Evolutionary conservation across 176 grass and related monocot species (phyloP).

Genomic region (Oryza glumipatula): DNA sequence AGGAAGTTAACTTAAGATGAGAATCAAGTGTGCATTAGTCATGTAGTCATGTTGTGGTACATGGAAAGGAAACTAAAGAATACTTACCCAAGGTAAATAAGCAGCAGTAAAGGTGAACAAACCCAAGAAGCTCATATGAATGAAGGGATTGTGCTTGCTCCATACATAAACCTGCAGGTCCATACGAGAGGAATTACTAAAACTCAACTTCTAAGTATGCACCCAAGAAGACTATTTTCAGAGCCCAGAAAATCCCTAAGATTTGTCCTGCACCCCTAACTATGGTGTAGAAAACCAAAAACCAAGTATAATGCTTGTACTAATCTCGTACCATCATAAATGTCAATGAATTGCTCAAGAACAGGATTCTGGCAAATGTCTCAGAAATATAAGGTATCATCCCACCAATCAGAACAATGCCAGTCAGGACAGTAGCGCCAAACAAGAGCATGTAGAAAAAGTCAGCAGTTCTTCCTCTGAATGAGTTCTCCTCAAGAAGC

Average conservation of each 20-base stretch:
- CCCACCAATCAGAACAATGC: conserved; percentile 89
- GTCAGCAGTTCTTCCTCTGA: conserved; percentile 97
- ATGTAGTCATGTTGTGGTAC: not conserved
- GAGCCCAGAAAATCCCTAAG: not conserved
- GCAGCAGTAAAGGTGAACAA: conserved; percentile 98
- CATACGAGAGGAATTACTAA: conserved; percentile 36
- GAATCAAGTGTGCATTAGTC: not conserved
- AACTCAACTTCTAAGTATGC: not conserved
- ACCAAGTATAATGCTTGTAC: not conserved
- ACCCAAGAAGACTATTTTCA: not conserved
- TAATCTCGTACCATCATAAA: conserved; percentile 91
- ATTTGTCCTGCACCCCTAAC: not conserved
- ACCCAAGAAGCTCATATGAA: conserved; percentile 98
- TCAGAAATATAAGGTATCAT: conserved; percentile 96
- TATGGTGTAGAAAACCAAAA: not conserved
- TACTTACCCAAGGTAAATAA: conserved; percentile 90
- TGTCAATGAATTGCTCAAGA: conserved; percentile 99
- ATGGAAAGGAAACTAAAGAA: not conserved
- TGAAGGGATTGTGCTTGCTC: conserved; percentile 99
- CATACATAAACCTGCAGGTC: conserved; percentile 90
- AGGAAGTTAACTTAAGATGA: conserved; percentile 32
- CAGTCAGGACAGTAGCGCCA: conserved; percentile 87
- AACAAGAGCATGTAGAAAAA: conserved; percentile 99
- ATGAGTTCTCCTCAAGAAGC: conserved; percentile 97
- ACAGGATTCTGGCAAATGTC: conserved; percentile 90